phyloP scores from a whole-genome alignment of 2,329 filamentous ascomycete species.

The Zalaria sp. region DNA sequence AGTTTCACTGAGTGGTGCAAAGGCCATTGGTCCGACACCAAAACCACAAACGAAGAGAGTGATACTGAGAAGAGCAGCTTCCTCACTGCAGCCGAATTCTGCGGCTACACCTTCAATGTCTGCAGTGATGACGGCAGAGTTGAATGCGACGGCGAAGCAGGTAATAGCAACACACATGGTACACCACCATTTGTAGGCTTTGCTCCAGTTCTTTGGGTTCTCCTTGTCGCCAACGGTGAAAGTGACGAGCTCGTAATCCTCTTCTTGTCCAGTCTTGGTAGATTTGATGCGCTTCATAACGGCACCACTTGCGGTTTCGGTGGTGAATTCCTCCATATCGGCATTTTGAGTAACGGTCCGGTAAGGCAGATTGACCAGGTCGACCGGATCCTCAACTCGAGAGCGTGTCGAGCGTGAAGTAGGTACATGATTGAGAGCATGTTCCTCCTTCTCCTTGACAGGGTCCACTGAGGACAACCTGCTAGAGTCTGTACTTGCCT shows the following conservation, averaged over 20 bases:
- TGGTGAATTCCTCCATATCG: constrained; percentile 14
- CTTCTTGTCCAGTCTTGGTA: constrained; percentile 10
- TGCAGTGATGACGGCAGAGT: constrained; percentile 63
- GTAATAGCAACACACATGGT: constrained; percentile 66
- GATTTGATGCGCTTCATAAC: constrained; percentile 12
- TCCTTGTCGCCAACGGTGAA: constrained; percentile 45
- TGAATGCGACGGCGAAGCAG: constrained; percentile 33
- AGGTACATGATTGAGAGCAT: neutral
- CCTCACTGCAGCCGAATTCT: constrained; percentile 54
- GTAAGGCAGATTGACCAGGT: constrained; percentile 9
- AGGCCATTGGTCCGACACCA: constrained; percentile 65
- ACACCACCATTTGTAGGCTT: constrained; percentile 31
- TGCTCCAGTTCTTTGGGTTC: constrained; percentile 33
- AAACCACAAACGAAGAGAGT: constrained; percentile 72
- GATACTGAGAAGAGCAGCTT: constrained; percentile 59
- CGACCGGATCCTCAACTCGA: constrained; percentile 1
- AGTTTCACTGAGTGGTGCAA: constrained; percentile 66
- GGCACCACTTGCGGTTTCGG: constrained; percentile 9
- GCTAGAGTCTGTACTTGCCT: too few species aligned
- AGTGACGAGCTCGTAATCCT: constrained; percentile 47
- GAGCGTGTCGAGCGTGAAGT: neutral
- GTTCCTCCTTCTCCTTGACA: neutral
- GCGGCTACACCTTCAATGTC: constrained; percentile 51
- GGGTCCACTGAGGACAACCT: too few species aligned
- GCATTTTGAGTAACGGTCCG: constrained; percentile 8